phyloP scores from a whole-genome alignment of 1,139 yeast genomes.

The Kluyveromyces sp. region DNA sequence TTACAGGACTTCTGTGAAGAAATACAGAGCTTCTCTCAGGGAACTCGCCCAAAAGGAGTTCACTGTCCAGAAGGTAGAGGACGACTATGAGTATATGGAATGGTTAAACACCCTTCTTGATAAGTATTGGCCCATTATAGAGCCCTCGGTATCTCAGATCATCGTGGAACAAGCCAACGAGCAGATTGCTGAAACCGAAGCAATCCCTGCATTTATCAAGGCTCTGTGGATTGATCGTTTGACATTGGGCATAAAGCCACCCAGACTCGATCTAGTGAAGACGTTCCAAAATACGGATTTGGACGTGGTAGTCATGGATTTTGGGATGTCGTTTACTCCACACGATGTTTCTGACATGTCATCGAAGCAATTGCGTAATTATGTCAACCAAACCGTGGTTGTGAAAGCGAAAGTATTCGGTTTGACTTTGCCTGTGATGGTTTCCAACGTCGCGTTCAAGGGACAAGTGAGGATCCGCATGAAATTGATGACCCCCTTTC shows the following conservation, averaged over 20 bases:
- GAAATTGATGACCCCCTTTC: conserved; percentile 84
- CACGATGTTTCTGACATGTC: conserved; percentile 77
- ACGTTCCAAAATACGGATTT: conserved; percentile 81
- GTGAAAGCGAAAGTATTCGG: conserved; percentile 66
- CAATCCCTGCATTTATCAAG: conserved; percentile 79
- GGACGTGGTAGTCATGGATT: conserved; percentile 94
- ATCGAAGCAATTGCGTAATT: conserved; percentile 72
- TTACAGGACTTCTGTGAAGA: conserved; percentile 78
- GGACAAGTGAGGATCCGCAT: conserved; percentile 72
- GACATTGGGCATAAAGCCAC: conserved; percentile 92
- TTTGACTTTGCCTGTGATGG: conserved; percentile 53
- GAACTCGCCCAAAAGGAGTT: conserved; percentile 82
- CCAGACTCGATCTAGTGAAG: conserved; percentile 82
- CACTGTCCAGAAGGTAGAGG: conserved; percentile 70
- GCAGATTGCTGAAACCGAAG: conserved; percentile 58
- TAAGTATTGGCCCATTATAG: conserved; percentile 85
- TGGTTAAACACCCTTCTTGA: conserved; percentile 86
- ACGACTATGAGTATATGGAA: conserved; percentile 88
- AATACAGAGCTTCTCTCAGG: conserved; percentile 65
- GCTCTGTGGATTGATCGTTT: conserved; percentile 79
- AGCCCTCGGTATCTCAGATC: conserved; percentile 83
- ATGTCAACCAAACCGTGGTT: conserved; percentile 73
- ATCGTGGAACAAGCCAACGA: conserved; percentile 83
- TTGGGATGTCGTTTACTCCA: conserved; percentile 89
- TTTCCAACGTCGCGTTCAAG: conserved; percentile 55